A percentile compares a stretch with the other conserved stretches of the same genome.
Conservation (phyloP, 257 asterid genomes). For the Henckelia pumila region DNA sequence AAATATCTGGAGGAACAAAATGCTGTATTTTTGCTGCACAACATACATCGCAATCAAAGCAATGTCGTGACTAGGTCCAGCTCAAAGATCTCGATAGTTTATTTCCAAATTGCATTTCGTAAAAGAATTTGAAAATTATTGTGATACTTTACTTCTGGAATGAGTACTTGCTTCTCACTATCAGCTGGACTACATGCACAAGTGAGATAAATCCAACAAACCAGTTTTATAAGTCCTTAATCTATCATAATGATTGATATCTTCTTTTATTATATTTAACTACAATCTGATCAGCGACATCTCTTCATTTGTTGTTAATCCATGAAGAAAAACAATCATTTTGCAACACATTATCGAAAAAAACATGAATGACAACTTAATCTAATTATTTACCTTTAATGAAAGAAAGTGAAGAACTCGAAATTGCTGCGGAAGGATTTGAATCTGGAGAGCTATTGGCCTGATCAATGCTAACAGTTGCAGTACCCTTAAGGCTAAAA, state of each 20-base stretch:
- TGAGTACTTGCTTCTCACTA: not conserved
- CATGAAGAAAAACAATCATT: not conserved
- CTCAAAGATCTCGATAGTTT: not conserved
- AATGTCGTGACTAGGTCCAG: not conserved
- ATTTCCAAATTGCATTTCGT: not conserved
- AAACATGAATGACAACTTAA: not conserved
- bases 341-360: not conserved
- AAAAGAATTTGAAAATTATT: too few relatives aligned
- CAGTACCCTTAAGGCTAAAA: conserved; percentile 70
- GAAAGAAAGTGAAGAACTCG: conserved; percentile 78
- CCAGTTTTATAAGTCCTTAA: not conserved
- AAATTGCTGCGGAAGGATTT: conserved; percentile 37
- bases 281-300: not conserved
- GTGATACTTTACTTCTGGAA: not conserved
- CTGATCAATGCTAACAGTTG: conserved; percentile 48
- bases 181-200: too few relatives aligned
- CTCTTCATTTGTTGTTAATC: not conserved
- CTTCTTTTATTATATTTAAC: not conserved
- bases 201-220: not conserved
- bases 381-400: conserved; percentile 61
- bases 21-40: not conserved
- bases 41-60: not conserved
- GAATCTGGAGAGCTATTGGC: conserved; percentile 44
- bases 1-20: conserved; percentile 5
- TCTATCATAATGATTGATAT: not conserved